Evolutionary conservation across 208 protist genomes (phyloP).

Genomic region (Trichomonas gallinae): DNA sequence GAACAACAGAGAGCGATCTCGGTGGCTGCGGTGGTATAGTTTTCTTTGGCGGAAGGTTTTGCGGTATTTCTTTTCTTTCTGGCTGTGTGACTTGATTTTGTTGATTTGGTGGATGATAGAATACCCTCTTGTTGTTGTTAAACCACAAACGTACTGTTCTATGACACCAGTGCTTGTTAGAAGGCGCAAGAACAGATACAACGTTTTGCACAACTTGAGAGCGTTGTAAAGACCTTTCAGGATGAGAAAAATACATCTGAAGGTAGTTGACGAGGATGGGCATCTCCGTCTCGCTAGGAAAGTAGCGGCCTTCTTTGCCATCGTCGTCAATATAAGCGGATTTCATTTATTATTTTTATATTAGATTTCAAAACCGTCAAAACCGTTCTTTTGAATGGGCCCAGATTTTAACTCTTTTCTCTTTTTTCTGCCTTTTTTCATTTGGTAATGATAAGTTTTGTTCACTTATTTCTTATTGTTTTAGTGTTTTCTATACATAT

Average conservation of each 20-base stretch:
- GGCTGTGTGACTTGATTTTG: not conserved
- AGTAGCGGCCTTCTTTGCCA: not conserved
- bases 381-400: not conserved
- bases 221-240: not conserved
- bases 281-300: not conserved
- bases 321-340: not conserved
- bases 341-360: not conserved
- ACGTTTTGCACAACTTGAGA: conserved; percentile 14
- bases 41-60: not conserved
- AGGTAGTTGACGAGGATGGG: not conserved
- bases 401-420: not conserved
- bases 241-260: conserved; percentile 17
- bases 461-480: too few relatives aligned
- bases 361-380: not conserved
- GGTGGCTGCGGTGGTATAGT: not conserved
- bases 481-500: too few relatives aligned
- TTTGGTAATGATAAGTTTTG: too few relatives aligned
- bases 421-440: not conserved
- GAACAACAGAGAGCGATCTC: not conserved
- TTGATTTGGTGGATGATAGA: not conserved
- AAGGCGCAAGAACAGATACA: not conserved
- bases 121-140: conserved; percentile 14
- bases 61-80: not conserved
- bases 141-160: not conserved
- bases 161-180: conserved; percentile 8